Conservation (phyloP, 345 rosid genomes). For the Eucalyptus urophylla region DNA sequence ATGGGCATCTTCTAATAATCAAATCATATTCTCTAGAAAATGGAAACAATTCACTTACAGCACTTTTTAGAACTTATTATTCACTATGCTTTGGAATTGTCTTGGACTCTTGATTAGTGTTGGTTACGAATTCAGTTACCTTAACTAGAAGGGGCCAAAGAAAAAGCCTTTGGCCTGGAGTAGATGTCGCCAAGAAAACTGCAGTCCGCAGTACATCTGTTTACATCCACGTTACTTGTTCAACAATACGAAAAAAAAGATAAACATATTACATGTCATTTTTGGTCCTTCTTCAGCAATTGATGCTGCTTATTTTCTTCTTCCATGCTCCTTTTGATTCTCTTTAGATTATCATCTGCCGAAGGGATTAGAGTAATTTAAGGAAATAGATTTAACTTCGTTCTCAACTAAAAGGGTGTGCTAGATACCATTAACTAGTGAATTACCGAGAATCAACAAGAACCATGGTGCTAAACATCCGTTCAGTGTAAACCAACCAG, state of each 20-base stretch:
- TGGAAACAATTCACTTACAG: neutral
- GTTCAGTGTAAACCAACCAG: neutral
- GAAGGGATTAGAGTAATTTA: neutral
- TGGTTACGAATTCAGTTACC: neutral
- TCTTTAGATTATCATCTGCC: neutral
- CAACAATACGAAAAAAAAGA: neutral
- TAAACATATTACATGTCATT: neutral
- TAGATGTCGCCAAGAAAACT: neutral
- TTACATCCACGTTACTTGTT: neutral
- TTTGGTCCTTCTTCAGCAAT: neutral
- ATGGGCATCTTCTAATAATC: neutral
- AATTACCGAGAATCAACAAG: neutral
- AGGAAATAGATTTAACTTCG: neutral
- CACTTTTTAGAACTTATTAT: neutral
- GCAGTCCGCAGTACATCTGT: neutral
- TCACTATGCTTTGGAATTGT: neutral
- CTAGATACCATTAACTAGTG: neutral
- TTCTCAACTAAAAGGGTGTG: neutral
- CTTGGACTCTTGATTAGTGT: neutral
- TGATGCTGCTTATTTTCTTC: neutral
- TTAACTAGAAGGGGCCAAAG: neutral
- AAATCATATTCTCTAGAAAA: neutral
- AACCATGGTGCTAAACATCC: neutral
- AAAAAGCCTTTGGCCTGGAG: neutral
- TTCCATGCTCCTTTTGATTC: neutral